Evolutionary conservation across 2,329 filamentous ascomycete genomes (phyloP).

Genomic region (Ophiostoma montium): DNA sequence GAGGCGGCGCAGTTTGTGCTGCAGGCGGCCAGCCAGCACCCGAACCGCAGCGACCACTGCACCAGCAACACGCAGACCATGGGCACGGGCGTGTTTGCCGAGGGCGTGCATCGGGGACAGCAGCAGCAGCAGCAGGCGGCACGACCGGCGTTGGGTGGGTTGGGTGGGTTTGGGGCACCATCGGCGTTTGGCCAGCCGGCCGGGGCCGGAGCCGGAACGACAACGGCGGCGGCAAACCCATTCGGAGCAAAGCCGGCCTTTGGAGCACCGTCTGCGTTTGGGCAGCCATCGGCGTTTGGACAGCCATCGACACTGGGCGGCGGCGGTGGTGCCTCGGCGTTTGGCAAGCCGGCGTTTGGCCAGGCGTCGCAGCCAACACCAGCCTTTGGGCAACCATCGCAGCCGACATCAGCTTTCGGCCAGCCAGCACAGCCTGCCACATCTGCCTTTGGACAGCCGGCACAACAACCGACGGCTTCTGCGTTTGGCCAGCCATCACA

Average conservation of each 20-base stretch:
- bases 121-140: slow-evolving; percentile 4
- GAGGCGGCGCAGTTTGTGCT: slow-evolving; percentile 59
- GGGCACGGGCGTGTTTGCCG: slow-evolving; percentile 30
- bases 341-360: slow-evolving; percentile 13
- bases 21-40: slow-evolving; percentile 53
- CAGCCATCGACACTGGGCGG: slow-evolving; percentile 16
- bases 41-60: slow-evolving; percentile 57
- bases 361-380: slow-evolving; percentile 17
- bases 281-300: background rate
- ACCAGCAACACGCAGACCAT: slow-evolving; percentile 28
- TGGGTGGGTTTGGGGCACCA: slow-evolving; percentile 9
- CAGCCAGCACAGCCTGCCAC: slow-evolving; percentile 12
- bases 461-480: background rate
- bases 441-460: background rate
- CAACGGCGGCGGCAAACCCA: slow-evolving; percentile 7
- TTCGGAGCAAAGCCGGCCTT: slow-evolving; percentile 10
- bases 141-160: too few species aligned
- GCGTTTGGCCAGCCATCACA: slow-evolving; percentile 20
- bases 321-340: background rate
- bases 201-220: background rate
- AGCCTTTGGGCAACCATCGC: slow-evolving; percentile 13
- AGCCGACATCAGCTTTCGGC: slow-evolving; percentile 10
- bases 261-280: slow-evolving; percentile 3
- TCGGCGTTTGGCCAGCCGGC: slow-evolving; percentile 1
- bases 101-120: slow-evolving; percentile 19